phyloP scores from a whole-genome alignment of 2,329 filamentous ascomycete genomes.

The Colletotrichum cordylinicola region DNA sequence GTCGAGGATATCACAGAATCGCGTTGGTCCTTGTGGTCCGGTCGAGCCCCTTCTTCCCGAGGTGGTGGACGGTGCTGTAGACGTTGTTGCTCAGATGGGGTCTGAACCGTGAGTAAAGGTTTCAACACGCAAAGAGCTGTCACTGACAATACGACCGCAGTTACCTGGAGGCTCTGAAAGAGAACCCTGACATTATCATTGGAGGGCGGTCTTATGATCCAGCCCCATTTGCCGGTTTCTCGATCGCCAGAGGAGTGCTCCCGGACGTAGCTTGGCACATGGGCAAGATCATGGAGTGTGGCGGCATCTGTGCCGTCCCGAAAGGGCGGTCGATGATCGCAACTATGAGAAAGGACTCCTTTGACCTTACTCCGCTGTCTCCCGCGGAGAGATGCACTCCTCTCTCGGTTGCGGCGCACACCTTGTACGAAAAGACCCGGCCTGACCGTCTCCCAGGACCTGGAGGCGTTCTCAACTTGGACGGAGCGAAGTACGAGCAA shows the following conservation, averaged over 20 bases:
- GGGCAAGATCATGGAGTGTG: conserved; percentile 64
- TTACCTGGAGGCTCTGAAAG: conserved; percentile 42
- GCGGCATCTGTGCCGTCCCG: conserved; percentile 51
- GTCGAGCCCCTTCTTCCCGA: conserved; percentile 32
- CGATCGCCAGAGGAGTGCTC: conserved; percentile 15
- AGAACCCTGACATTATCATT: conserved; percentile 48
- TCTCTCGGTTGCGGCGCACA: conserved; percentile 56
- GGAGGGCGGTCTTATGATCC: conserved; percentile 51
- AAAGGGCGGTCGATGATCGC: conserved; percentile 49
- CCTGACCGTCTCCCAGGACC: conserved; percentile 57
- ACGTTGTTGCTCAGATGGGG: conserved; percentile 52
- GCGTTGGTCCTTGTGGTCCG: conserved; percentile 37
- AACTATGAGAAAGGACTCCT: conserved; percentile 44
- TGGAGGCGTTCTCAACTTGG: conserved; percentile 52
- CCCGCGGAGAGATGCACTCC: conserved; percentile 49
- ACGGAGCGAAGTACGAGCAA: conserved; percentile 46
- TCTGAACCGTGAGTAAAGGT: conserved; percentile 42
- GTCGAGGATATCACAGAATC: conserved; percentile 26
- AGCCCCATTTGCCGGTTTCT: conserved; percentile 42
- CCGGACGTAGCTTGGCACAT: conserved; percentile 42
- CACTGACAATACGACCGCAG: conserved; percentile 4
- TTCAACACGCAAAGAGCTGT: background rate
- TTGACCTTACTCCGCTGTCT: conserved; percentile 51
- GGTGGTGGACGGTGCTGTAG: conserved; percentile 37
- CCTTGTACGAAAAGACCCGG: conserved; percentile 59